Conservation (phyloP, 345 rosid species). For the Pelargonium nanum region DNA sequence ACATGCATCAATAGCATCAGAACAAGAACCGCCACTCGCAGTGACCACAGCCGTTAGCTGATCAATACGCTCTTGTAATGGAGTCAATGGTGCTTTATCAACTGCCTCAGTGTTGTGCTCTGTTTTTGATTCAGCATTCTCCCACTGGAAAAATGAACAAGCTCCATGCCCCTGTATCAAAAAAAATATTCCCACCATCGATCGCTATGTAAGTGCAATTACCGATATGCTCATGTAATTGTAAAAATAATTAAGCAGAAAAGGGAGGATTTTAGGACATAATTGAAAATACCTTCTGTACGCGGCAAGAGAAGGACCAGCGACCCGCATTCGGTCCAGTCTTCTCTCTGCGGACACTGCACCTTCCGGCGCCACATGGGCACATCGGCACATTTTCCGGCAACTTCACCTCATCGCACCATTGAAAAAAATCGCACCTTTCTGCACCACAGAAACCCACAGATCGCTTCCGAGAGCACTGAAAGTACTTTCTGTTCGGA, state of each 20-base stretch:
- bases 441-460: neutral
- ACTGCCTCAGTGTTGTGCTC: too few species aligned
- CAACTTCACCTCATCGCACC: neutral
- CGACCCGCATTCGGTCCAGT: neutral
- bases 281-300: neutral
- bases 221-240: too few species aligned
- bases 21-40: neutral
- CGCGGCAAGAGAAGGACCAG: neutral
- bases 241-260: too few species aligned
- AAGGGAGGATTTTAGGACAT: too few species aligned
- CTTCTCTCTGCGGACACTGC: neutral
- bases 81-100: neutral
- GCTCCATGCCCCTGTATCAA: neutral
- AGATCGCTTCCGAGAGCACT: neutral
- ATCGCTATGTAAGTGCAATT: too few species aligned
- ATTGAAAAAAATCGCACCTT: neutral
- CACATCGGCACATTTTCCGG: neutral
- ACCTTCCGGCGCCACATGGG: neutral
- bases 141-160: neutral
- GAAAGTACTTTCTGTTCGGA: neutral
- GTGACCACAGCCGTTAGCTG: too few species aligned
- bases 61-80: neutral
- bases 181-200: too few species aligned
- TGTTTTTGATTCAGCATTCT: neutral
- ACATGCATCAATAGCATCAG: neutral